Evolutionary conservation across 805 yeast species (phyloP).

Genomic region (Zygotorulaspora danielsina): DNA sequence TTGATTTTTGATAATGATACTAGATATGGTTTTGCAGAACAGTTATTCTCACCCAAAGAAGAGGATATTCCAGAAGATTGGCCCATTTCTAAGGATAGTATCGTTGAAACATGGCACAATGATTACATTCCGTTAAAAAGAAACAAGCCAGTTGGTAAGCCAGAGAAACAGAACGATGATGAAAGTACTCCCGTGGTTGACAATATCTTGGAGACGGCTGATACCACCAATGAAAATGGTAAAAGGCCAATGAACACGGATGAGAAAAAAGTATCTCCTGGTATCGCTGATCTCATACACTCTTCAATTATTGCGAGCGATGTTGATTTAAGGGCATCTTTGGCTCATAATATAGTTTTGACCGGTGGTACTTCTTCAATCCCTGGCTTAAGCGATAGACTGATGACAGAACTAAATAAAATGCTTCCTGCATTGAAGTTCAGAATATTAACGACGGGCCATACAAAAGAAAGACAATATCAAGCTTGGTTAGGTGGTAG

Average conservation of each 20-base stretch:
- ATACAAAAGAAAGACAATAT: slow-evolving; percentile 67
- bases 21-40: slow-evolving; percentile 61
- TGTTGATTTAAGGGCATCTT: slow-evolving; percentile 75
- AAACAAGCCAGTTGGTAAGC: slow-evolving; percentile 36
- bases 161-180: slow-evolving; percentile 32
- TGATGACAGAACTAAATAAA: slow-evolving; percentile 63
- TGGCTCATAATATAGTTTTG: slow-evolving; percentile 83
- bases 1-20: slow-evolving; percentile 54
- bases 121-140: slow-evolving; percentile 75
- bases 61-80: slow-evolving; percentile 38
- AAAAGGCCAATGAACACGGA: slow-evolving; percentile 25
- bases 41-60: slow-evolving; percentile 61
- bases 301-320: slow-evolving; percentile 55
- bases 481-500: slow-evolving; percentile 93
- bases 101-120: slow-evolving; percentile 47
- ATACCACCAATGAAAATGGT: slow-evolving; percentile 27
- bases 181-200: slow-evolving; percentile 29
- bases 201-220: slow-evolving; percentile 15
- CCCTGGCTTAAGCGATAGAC: slow-evolving; percentile 75
- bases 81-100: slow-evolving; percentile 48
- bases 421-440: slow-evolving; percentile 81
- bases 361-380: slow-evolving; percentile 80
- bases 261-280: slow-evolving; percentile 33
- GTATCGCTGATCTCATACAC: slow-evolving; percentile 60
- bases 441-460: slow-evolving; percentile 77